Percentiles rank a stretch among this genome's conserved stretches.
Evolutionary conservation across 2,329 filamentous ascomycete species (phyloP).

Genomic region (Chaetomiaceae sp.): DNA sequence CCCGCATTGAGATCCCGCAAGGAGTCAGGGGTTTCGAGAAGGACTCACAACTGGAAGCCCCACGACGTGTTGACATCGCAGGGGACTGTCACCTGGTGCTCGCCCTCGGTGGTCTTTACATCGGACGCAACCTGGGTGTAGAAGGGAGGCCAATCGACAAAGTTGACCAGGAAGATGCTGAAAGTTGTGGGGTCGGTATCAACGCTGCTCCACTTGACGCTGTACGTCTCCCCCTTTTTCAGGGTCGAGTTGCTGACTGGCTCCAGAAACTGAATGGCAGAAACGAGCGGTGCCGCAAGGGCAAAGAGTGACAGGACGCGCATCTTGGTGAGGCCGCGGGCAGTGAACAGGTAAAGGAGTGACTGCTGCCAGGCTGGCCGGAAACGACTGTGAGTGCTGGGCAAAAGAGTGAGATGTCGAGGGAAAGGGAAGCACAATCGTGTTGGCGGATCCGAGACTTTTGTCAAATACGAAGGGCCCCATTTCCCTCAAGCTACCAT

Average conservation of each 20-base stretch:
- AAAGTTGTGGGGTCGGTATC: conserved; percentile 38
- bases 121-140: conserved; percentile 36
- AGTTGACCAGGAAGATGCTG: conserved; percentile 42
- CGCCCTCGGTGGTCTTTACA: conserved; percentile 32
- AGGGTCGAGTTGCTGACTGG: conserved; percentile 36
- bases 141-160: conserved; percentile 40
- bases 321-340: conserved; percentile 23
- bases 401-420: neutral
- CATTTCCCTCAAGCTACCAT: too few relatives aligned
- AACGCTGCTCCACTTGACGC: conserved; percentile 36
- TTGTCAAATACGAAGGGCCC: too few relatives aligned
- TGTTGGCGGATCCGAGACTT: neutral
- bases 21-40: neutral
- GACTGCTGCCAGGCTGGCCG: conserved; percentile 4
- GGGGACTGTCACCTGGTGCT: conserved; percentile 35
- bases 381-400: conserved; percentile 2
- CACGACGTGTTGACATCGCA: conserved; percentile 34
- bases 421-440: neutral
- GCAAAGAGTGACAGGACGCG: conserved; percentile 28
- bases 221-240: conserved; percentile 32
- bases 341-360: conserved; percentile 12
- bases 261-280: conserved; percentile 31
- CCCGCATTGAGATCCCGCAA: neutral
- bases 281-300: conserved; percentile 30
- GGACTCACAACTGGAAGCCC: conserved; percentile 38